Evolutionary conservation across 129 eudicot genomes (phyloP), one percentile per base, ranked within the genome.

Genomic region (Lactuca saligna): DNA sequence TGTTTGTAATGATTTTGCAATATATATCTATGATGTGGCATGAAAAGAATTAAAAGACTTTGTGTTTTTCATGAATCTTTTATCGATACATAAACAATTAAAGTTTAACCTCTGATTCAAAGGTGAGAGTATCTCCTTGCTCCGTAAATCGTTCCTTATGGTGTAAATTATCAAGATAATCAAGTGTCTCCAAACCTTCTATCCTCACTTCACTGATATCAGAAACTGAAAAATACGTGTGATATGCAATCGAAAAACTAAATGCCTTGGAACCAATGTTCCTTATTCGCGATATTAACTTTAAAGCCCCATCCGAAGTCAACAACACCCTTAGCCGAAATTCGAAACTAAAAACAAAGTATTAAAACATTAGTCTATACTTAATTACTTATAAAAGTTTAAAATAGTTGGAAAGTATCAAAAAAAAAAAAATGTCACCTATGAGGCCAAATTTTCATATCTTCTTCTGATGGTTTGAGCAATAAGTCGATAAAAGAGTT

Each of bases 151-250:
- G 95, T 65, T 93, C 81, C 66, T 80, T 85, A 13, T 82, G 75
- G 63, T 69, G 72, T 57, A 89, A 72, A 61, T 85, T 85, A 76
- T 94, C 99, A 1, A 89, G 93, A 75, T 89, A 94, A 61, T 94
- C 96, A 0, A 89, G 88, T 3, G 99, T 94, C 81, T 94, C 99
- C 90, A 94, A 55, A 25, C 99, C 99, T 74, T 94, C 99, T 4
- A 94, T 93, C 57, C 99, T 80, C 39, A 94, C 99, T 84, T 94
- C 99, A 80, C 99, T 76, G 71, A 94, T 94, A 82, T 94, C 97
- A 1, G 99, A 94, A 69, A 94, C 86, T 0, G 75, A 75, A 59
- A 94, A 85, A 63, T 94, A 94, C 3, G 93, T 89, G 66, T 85
- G 99, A 61, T 76, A 87, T 2, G 95, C 97, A 33, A 89, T 70